phyloP scores from a whole-genome alignment of 352 stramenopile genomes.

The Pythium sp. region DNA sequence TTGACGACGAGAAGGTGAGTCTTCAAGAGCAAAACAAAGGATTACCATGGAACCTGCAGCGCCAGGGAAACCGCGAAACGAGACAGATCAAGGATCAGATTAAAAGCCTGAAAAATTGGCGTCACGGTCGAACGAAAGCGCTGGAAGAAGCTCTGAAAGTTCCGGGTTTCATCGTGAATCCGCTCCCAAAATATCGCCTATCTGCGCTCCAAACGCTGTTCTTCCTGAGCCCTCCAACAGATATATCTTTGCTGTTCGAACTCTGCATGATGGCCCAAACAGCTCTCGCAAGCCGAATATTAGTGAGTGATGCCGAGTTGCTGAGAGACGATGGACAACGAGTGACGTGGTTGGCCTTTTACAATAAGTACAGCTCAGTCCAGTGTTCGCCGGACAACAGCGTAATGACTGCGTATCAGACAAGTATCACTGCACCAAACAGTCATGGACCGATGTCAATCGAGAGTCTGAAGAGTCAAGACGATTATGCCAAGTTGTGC shows the following conservation, averaged over 20 bases:
- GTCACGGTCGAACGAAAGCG: neutral
- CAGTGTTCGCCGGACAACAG: neutral
- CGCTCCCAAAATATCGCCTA: slow-evolving; percentile 23
- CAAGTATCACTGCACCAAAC: neutral
- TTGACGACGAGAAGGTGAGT: slow-evolving; percentile 3
- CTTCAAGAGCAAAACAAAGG: slow-evolving; percentile 5
- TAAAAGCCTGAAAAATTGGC: neutral
- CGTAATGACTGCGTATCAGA: neutral
- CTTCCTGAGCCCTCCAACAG: slow-evolving; percentile 33
- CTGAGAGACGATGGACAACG: neutral
- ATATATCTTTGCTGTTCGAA: slow-evolving; percentile 37
- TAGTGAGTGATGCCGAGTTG: neutral
- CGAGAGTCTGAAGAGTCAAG: slow-evolving; percentile 20
- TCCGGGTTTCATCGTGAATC: slow-evolving; percentile 29
- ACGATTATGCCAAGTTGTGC: slow-evolving; percentile 25
- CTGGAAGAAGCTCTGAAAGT: slow-evolving; percentile 21
- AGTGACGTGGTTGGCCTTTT: slow-evolving; percentile 25
- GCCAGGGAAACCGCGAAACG: neutral
- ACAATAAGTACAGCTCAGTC: slow-evolving; percentile 7
- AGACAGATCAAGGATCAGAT: neutral
- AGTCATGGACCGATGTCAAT: slow-evolving; percentile 16
- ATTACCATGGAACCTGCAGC: neutral
- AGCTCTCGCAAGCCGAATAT: slow-evolving; percentile 18
- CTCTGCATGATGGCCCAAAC: slow-evolving; percentile 39
- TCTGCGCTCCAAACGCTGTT: slow-evolving; percentile 40